Evolutionary conservation across 768 basidiomycete species (phyloP).

Genomic region (Lentinula edodes): DNA sequence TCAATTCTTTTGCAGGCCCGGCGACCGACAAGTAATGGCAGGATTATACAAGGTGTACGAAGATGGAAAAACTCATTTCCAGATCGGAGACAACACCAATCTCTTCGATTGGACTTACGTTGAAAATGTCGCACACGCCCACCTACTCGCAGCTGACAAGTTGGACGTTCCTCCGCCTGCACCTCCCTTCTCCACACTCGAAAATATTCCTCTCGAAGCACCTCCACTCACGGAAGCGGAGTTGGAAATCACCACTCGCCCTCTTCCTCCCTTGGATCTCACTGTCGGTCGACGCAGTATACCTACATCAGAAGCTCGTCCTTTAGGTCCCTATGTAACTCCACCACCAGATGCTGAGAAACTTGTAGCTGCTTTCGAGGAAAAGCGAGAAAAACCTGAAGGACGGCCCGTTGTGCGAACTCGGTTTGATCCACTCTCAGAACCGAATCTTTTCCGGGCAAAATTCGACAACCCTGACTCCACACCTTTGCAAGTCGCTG

Average conservation of each 20-base stretch:
- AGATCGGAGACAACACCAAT: constrained; percentile 91
- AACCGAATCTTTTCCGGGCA: constrained; percentile 46
- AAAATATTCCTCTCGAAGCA: constrained; percentile 27
- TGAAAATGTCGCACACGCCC: constrained; percentile 90
- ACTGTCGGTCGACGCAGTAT: constrained; percentile 63
- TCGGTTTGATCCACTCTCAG: constrained; percentile 77
- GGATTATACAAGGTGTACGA: constrained; percentile 79
- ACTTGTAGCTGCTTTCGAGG: constrained; percentile 52
- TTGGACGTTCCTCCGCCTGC: constrained; percentile 51
- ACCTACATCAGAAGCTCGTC: constrained; percentile 77
- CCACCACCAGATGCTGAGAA: constrained; percentile 52
- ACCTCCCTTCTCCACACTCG: constrained; percentile 28
- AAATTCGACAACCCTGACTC: constrained; percentile 37
- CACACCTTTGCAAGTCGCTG: constrained; percentile 75
- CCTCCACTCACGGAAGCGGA: constrained; percentile 37
- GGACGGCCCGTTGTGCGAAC: constrained; percentile 61
- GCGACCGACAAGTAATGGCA: constrained; percentile 81
- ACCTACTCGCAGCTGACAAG: constrained; percentile 89
- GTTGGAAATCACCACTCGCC: constrained; percentile 35
- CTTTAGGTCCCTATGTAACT: constrained; percentile 74
- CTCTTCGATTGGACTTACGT: constrained; percentile 97
- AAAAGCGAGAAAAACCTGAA: constrained; percentile 29
- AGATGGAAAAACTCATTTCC: constrained; percentile 82
- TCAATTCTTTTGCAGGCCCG: constrained; percentile 50
- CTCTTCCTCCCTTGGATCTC: constrained; percentile 56